These are phyloP conservation scores for Trichosporon asahii DNA, from an alignment of 1,284 basidiomycete genomes.

Conservation along the genomic window DNA sequence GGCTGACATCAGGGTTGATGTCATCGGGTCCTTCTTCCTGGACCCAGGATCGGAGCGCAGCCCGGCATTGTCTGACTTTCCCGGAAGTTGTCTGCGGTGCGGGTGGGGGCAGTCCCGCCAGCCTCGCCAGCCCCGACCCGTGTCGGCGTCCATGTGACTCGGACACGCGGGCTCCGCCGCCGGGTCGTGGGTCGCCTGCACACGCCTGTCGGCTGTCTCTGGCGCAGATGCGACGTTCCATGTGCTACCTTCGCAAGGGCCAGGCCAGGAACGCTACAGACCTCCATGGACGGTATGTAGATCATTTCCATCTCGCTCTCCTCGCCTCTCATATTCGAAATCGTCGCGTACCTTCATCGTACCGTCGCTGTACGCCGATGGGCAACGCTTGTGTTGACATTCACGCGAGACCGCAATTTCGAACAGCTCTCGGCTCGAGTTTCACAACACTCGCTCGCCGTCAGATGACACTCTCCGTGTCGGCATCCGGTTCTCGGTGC, in stretches of 20 bases:
- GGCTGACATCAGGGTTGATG: not conserved
- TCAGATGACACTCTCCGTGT: slow-evolving; percentile 1
- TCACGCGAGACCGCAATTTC: not conserved
- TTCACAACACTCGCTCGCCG: not conserved
- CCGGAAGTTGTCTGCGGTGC: not conserved
- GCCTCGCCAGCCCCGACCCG: not conserved
- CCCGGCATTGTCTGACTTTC: not conserved
- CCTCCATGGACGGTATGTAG: not conserved
- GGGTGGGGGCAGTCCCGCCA: no score
- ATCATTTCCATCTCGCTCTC: not conserved
- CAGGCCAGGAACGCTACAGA: not conserved
- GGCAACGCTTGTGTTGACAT: not conserved
- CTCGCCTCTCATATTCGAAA: not conserved
- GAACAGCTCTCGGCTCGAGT: not conserved
- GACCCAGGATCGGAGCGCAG: not conserved
- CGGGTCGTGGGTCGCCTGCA: not conserved
- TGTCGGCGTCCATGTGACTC: not conserved
- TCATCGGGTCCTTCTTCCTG: not conserved
- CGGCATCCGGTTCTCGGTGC: not conserved
- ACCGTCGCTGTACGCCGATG: not conserved
- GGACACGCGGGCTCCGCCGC: not conserved
- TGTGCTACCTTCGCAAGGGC: not conserved
- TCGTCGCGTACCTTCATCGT: not conserved
- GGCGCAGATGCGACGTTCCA: not conserved
- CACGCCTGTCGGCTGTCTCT: no score